Base-by-base conservation (phyloP, 2,329 filamentous ascomycete species). In the Xylariales sp. region DNA sequence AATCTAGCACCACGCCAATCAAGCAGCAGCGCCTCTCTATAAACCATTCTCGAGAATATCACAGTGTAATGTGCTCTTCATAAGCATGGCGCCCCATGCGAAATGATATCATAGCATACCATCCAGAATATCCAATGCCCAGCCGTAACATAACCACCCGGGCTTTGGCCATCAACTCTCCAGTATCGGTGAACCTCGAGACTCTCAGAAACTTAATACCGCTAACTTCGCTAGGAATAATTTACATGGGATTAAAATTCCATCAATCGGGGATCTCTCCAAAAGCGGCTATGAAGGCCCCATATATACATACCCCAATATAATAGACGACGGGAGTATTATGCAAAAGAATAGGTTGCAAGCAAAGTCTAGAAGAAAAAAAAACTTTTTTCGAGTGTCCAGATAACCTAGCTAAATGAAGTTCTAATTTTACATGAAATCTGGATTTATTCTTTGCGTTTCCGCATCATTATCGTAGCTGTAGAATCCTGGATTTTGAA, bases 391-490 rank as follows among this genome's bases (percentile, higher is more conserved):
- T 14, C 4, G 10, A 41, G 4, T 14, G 10, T 41, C 39, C 14
- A 14, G 12, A 41, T 10, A 10, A 41, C 12, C 39, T 41, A 41
- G 10, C 39, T 10, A 41, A 14, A 54, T 39, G n/a, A 54, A 54
- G 23, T 23, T 12, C 32, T 55, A 9, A 43, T 55, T 28, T 4
- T 41, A 30, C 9, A 18, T 18, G 34, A 10, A 23, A 54, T 54
- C 7, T 12, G 36, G 7, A 23, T 50, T 50, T 23, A 39, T 30
- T 32, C 6, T 14, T 60, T 60, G 1, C 41, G 32, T 43, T 60
- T 52, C 12, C 57, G 57, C 57, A 60, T 60, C 45, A 53, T 61
- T 8, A 53, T 53, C 16, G 58, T 53, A n/a, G 58, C 48, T 34
- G 18, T 23, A 8, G 58, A 61, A 34, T 61, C 48, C 39, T 53